Conservation (phyloP, 805 yeast species). For the Yarrowia osloensis region DNA sequence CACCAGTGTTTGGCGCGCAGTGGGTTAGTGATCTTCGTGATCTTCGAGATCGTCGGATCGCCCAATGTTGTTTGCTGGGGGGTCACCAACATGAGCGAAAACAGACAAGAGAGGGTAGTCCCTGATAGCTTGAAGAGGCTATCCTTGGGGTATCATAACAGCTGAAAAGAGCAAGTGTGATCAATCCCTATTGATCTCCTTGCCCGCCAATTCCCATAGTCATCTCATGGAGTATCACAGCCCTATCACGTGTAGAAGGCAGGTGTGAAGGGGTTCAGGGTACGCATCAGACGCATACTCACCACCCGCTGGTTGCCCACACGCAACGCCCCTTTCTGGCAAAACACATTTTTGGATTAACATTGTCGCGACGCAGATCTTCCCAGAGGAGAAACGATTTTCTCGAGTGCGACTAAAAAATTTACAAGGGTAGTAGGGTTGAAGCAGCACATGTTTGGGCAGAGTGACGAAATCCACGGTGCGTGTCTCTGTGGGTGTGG, state of each 20-base stretch:
- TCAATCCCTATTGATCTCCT: no score
- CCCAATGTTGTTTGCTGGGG: constrained; percentile 24
- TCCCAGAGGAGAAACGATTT: constrained; percentile 15
- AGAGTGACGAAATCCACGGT: constrained; percentile 15
- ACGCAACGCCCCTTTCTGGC: constrained; percentile 15
- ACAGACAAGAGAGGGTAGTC: background rate
- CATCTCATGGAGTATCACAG: background rate
- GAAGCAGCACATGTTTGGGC: constrained; percentile 21
- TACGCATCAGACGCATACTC: background rate
- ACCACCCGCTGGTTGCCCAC: background rate
- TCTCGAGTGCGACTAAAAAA: constrained; percentile 13
- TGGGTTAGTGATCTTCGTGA: constrained; percentile 3
- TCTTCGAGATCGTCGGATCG: constrained; percentile 30
- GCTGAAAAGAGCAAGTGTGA: no score
- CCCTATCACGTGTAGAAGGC: background rate
- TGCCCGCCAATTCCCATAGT: no score
- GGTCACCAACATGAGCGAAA: background rate
- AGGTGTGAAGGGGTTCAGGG: constrained; percentile 8
- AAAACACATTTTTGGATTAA: constrained; percentile 21
- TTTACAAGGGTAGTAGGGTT: constrained; percentile 6
- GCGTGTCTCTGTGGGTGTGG: background rate
- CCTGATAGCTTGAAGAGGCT: background rate
- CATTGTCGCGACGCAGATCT: constrained; percentile 21
- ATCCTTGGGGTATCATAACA: background rate
- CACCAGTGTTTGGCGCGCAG: constrained; percentile 16